These are phyloP conservation scores for Ceratocystis smalleyi DNA, from an alignment of 2,329 filamentous ascomycete genomes.

Conservation along the genomic window DNA sequence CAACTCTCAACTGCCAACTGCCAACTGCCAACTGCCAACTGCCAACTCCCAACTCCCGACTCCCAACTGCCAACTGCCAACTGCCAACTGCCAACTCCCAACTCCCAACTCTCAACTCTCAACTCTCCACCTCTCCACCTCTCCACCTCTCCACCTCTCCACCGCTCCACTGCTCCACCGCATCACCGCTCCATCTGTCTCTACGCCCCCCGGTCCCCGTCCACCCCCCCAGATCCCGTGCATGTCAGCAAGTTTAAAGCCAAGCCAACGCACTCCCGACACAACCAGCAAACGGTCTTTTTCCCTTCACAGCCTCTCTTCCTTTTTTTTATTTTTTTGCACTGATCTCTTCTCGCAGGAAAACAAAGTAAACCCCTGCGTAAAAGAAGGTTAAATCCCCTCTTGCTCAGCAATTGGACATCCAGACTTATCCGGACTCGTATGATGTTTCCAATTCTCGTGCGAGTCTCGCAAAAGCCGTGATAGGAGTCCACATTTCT, in stretches of 20 bases:
- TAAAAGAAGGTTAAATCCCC: background rate
- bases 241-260: background rate
- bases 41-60: background rate
- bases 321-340: background rate
- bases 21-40: background rate
- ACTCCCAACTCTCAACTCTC: background rate
- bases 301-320: background rate
- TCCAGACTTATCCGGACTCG: background rate
- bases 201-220: background rate
- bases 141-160: background rate
- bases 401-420: background rate
- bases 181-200: no score
- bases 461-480: conserved; percentile 7
- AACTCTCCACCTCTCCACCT: background rate
- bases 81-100: no score
- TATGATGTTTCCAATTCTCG: conserved; percentile 7
- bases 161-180: background rate
- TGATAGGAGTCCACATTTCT: background rate
- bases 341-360: background rate
- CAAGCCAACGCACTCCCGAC: background rate
- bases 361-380: background rate
- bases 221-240: background rate
- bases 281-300: background rate
- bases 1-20: no score
- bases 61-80: background rate